Percentiles rank a stretch among this genome's conserved stretches.
phyloP scores from a whole-genome alignment of 2,329 filamentous ascomycete species.

The Beauveria medogensis region DNA sequence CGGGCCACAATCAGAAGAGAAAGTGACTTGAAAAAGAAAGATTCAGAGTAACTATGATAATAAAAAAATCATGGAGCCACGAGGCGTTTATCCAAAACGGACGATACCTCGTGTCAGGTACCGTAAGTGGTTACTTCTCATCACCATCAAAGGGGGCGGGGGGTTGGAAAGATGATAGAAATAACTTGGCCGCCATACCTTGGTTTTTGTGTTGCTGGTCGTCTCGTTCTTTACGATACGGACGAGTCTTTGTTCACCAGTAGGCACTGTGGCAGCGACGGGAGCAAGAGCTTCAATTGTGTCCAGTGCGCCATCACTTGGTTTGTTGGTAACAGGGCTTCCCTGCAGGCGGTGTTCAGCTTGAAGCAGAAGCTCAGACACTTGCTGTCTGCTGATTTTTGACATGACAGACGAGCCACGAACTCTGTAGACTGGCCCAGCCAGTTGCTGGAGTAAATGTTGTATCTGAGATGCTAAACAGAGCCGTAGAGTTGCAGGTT shows the following conservation, averaged over 20 bases:
- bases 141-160: slow-evolving; percentile 19
- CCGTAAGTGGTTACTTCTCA: slow-evolving; percentile 31
- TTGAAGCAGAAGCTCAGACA: slow-evolving; percentile 25
- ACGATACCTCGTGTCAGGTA: slow-evolving; percentile 31
- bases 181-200: slow-evolving; percentile 18
- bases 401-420: slow-evolving; percentile 16
- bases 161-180: neutral
- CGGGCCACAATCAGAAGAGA: neutral
- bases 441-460: slow-evolving; percentile 10
- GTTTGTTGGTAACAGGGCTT: neutral
- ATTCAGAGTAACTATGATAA: slow-evolving; percentile 69
- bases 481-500: neutral
- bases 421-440: neutral
- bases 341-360: slow-evolving; percentile 25
- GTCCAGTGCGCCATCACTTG: neutral
- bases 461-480: neutral
- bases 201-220: slow-evolving; percentile 11
- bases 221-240: slow-evolving; percentile 4
- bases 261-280: slow-evolving; percentile 12
- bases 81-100: slow-evolving; percentile 41
- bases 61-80: slow-evolving; percentile 49
- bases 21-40: slow-evolving; percentile 13
- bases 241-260: slow-evolving; percentile 2
- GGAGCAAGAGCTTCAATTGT: slow-evolving; percentile 13
- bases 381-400: slow-evolving; percentile 21